phyloP scores from a whole-genome alignment of 345 rosid species.

The Mercurialis annua region DNA sequence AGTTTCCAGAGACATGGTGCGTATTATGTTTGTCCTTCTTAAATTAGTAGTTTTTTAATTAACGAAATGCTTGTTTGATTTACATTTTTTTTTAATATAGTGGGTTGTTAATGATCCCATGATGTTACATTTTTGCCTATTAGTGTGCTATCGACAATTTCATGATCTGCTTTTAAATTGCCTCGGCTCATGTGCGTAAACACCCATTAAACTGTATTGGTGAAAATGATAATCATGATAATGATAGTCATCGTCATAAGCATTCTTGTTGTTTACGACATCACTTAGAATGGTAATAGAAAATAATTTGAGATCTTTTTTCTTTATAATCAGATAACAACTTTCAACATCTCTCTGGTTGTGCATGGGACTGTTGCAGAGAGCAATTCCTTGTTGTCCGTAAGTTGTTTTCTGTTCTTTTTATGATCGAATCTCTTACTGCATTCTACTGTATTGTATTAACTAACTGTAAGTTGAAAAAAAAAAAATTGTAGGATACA shows the following conservation, averaged over 20 bases:
- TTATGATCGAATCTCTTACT: not conserved
- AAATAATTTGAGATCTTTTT: not conserved
- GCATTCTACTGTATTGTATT: not conserved
- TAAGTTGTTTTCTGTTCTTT: conserved; percentile 27
- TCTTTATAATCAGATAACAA: conserved; percentile 51
- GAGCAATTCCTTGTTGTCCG: conserved; percentile 36
- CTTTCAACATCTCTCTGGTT: conserved; percentile 76
- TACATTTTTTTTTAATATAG: not conserved
- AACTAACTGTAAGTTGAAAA: not conserved
- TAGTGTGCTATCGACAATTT: not conserved
- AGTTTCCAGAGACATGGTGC: conserved; percentile 80
- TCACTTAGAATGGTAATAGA: not conserved
- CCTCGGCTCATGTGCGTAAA: too few species aligned
- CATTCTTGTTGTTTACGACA: not conserved
- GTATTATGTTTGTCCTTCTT: conserved; percentile 8
- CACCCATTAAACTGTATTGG: too few species aligned
- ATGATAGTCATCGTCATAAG: not conserved
- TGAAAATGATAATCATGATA: not conserved
- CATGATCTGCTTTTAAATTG: too few species aligned
- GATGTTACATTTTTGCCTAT: not conserved
- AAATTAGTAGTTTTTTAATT: not conserved
- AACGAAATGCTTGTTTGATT: not conserved
- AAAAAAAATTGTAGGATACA: conserved; percentile 42
- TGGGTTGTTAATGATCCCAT: not conserved
- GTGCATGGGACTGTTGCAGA: conserved; percentile 90